These are phyloP conservation scores for Serendipita vermifera DNA, from an alignment of 768 basidiomycete genomes.

Conservation along the genomic window DNA sequence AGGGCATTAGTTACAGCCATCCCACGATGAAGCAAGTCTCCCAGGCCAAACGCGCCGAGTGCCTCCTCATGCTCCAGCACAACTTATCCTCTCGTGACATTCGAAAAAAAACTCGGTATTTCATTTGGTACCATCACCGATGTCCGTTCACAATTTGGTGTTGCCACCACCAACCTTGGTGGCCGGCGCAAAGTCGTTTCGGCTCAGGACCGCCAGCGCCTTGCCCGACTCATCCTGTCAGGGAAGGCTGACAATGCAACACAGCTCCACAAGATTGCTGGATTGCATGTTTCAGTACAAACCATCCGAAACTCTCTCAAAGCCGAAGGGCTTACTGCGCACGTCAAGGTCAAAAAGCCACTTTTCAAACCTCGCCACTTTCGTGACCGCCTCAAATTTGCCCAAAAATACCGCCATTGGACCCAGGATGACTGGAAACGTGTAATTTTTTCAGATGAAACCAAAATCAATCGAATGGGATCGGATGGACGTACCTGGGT, in stretches of 20 bases:
- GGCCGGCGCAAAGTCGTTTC: not conserved
- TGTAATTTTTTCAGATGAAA: slow-evolving; percentile 26
- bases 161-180: not conserved
- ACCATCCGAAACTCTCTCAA: slow-evolving; percentile 2
- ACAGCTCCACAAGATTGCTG: not conserved
- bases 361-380: slow-evolving; percentile 18
- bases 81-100: not conserved
- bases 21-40: too few species aligned
- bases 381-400: slow-evolving; percentile 18
- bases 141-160: not conserved
- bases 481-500: slow-evolving; percentile 26
- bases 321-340: slow-evolving; percentile 10
- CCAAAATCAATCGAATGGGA: slow-evolving; percentile 24
- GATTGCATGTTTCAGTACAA: not conserved
- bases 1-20: too few species aligned
- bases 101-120: not conserved
- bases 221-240: not conserved
- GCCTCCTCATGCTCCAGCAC: too few species aligned
- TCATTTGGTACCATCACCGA: not conserved
- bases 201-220: not conserved
- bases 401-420: slow-evolving; percentile 19
- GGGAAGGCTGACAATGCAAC: not conserved
- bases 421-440: slow-evolving; percentile 21
- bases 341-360: slow-evolving; percentile 14
- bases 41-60: too few species aligned